A percentile compares a stretch with the other conserved stretches of the same genome.
Evolutionary conservation across 1,284 basidiomycete genomes (phyloP).

Genomic region (Malassezia sp.): DNA sequence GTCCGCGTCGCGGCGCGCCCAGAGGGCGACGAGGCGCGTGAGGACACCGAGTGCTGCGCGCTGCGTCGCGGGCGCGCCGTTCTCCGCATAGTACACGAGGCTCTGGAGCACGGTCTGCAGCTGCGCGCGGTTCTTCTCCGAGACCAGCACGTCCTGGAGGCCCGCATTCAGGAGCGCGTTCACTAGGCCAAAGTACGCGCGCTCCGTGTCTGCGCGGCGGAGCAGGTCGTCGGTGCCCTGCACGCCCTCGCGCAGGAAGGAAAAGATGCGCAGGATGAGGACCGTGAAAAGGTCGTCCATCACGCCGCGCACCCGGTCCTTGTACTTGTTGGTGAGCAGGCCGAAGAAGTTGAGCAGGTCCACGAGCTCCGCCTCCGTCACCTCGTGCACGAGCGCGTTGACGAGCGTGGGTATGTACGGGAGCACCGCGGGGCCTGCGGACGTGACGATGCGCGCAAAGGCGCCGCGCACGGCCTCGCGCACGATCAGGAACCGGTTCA

Average conservation of each 20-base stretch:
- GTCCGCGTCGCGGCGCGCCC: constrained; percentile 53
- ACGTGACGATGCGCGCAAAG: constrained; percentile 82
- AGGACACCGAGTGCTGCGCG: constrained; percentile 74
- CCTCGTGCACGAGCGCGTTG: constrained; percentile 73
- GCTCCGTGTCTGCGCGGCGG: constrained; percentile 72
- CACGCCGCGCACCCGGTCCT: constrained; percentile 71
- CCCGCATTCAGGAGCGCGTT: constrained; percentile 65
- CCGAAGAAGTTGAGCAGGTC: constrained; percentile 94
- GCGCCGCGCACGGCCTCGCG: constrained; percentile 74
- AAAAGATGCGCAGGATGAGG: constrained; percentile 69
- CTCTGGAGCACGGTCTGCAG: constrained; percentile 66
- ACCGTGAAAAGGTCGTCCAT: constrained; percentile 82
- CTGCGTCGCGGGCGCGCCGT: constrained; percentile 52
- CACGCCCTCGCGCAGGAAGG: constrained; percentile 67
- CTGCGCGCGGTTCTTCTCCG: constrained; percentile 68
- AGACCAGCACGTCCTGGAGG: constrained; percentile 72
- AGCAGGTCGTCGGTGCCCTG: constrained; percentile 82
- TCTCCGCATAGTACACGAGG: constrained; percentile 50
- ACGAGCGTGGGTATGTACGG: constrained; percentile 72
- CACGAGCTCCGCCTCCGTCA: constrained; percentile 79
- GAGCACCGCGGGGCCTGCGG: constrained; percentile 66
- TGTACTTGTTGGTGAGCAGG: constrained; percentile 78
- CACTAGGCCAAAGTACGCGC: constrained; percentile 75
- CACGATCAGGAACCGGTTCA: constrained; percentile 76
- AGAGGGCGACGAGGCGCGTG: constrained; percentile 58